These are phyloP conservation scores for Leccinum subgranulosum DNA, from an alignment of 768 basidiomycete genomes.

Conservation along the genomic window DNA sequence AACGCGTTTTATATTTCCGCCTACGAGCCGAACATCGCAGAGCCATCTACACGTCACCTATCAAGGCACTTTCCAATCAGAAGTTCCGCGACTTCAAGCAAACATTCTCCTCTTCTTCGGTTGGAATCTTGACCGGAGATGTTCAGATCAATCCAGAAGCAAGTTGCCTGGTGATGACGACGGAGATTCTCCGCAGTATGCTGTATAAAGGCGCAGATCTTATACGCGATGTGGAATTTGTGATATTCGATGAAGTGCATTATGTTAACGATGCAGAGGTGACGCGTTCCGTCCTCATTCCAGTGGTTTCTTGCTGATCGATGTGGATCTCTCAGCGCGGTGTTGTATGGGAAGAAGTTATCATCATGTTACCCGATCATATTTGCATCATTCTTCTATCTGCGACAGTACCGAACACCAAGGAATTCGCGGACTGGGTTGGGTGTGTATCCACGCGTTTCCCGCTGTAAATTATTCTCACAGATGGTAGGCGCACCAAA, in stretches of 20 bases:
- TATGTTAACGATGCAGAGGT: conserved; percentile 99
- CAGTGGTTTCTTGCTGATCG: conserved; percentile 9
- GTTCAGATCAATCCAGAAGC: conserved; percentile 99
- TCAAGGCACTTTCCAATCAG: conserved; percentile 98
- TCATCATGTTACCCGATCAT: conserved; percentile 99
- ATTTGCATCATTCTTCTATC: conserved; percentile 96
- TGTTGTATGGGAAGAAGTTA: conserved; percentile 99
- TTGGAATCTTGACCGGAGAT: conserved; percentile 97
- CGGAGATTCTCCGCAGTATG: conserved; percentile 97
- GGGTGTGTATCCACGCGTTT: conserved; percentile 57
- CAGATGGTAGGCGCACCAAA: conserved; percentile 77
- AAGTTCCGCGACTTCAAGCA: conserved; percentile 99
- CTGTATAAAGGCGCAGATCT: conserved; percentile 98
- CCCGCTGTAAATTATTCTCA: conserved; percentile 7
- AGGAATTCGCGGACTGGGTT: conserved; percentile 99
- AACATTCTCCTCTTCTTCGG: conserved; percentile 86
- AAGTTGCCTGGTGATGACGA: conserved; percentile 95
- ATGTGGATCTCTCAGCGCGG: conserved; percentile 63
- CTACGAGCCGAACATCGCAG: conserved; percentile 38
- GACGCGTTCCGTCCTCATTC: conserved; percentile 13
- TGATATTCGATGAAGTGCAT: conserved; percentile 99
- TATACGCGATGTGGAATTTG: conserved; percentile 98
- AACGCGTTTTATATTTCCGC: conserved; percentile 13
- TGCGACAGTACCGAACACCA: conserved; percentile 96
- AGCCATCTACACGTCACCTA: conserved; percentile 98